Conservation (phyloP, 106 monocot species). For the Allium fistulosum region DNA sequence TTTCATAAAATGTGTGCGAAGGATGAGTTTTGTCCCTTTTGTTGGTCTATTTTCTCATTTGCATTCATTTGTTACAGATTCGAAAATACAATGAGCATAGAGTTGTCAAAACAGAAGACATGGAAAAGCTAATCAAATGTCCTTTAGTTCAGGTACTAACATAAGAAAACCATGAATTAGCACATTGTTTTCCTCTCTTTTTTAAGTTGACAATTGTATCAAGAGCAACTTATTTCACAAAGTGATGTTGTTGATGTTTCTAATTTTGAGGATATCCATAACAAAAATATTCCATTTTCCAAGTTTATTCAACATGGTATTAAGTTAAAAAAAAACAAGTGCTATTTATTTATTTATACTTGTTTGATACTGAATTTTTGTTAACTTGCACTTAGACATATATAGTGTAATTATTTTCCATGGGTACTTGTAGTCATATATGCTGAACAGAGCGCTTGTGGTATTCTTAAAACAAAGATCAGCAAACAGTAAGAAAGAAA, state of each 20-base stretch:
- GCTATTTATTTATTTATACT: too few species aligned
- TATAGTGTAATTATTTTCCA: background rate
- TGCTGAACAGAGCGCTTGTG: conserved; percentile 7
- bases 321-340: too few species aligned
- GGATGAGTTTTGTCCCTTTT: too few species aligned
- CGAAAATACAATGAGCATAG: conserved; percentile 8
- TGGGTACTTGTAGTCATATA: conserved; percentile 1
- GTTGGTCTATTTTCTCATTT: too few species aligned
- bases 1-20: background rate
- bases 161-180: background rate
- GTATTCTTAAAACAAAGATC: conserved; percentile 9
- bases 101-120: conserved; percentile 12
- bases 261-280: too few species aligned
- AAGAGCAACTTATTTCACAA: too few species aligned
- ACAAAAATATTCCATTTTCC: too few species aligned
- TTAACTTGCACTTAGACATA: background rate
- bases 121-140: conserved; percentile 6
- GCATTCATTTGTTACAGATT: conserved; percentile 3
- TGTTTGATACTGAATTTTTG: background rate
- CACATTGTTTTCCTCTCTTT: background rate
- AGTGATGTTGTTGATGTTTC: too few species aligned
- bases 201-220: too few species aligned
- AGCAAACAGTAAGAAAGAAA: conserved; percentile 10
- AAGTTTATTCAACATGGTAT: too few species aligned
- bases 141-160: conserved; percentile 3